Percentiles rank a stretch among this genome's conserved stretches.
Conservation (phyloP, 192 early-diverging fungal genomes). For the Chytriomyces sp. region DNA sequence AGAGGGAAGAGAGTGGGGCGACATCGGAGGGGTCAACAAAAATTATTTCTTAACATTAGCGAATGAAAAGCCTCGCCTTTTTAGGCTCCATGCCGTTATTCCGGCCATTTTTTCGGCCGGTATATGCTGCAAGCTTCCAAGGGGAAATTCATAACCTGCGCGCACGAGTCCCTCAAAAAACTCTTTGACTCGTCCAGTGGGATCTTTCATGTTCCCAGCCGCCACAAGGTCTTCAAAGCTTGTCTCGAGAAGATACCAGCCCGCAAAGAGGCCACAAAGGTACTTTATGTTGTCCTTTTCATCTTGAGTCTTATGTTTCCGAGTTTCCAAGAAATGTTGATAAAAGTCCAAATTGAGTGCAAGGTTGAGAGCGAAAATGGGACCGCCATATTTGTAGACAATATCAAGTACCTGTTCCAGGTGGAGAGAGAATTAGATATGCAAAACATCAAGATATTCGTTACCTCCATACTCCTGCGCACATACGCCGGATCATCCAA, state of each 20-base stretch:
- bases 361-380: slow-evolving; percentile 2
- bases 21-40: too few species aligned
- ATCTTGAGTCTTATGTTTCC: not conserved
- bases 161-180: slow-evolving; percentile 15
- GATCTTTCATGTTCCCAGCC: not conserved
- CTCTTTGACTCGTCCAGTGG: not conserved
- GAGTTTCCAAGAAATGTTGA: slow-evolving; percentile 7
- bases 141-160: slow-evolving; percentile 17
- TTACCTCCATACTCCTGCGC: not conserved
- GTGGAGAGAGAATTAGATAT: too few species aligned
- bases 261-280: slow-evolving; percentile 8
- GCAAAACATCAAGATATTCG: too few species aligned
- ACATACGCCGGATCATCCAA: slow-evolving; percentile 11
- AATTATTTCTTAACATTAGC: too few species aligned
- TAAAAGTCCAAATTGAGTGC: slow-evolving; percentile 13
- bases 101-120: not conserved
- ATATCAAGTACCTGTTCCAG: too few species aligned
- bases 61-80: too few species aligned
- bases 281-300: slow-evolving; percentile 18
- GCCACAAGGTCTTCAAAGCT: not conserved
- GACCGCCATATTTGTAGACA: not conserved
- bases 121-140: not conserved
- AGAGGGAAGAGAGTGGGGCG: too few species aligned
- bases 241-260: slow-evolving; percentile 1
- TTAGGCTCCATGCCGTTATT: too few species aligned